Conservation (phyloP, 1,139 yeast genomes). For the Taiozyma sp. region DNA sequence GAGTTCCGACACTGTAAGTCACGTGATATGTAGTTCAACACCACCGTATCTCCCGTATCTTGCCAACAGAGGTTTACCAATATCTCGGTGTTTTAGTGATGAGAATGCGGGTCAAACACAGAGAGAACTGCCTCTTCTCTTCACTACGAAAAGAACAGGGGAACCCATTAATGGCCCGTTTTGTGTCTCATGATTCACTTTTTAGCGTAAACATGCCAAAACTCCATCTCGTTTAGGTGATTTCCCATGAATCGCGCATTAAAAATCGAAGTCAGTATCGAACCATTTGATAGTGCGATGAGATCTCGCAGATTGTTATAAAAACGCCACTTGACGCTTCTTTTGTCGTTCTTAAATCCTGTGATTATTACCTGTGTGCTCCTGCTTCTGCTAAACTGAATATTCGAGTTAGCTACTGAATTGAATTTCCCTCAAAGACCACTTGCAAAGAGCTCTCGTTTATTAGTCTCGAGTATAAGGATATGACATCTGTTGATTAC, state of each 20-base stretch:
- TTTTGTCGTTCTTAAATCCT: background rate
- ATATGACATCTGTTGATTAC: constrained; percentile 17
- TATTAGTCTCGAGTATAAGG: background rate
- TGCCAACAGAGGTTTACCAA: too few species aligned
- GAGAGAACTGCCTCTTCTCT: background rate
- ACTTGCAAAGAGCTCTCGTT: background rate
- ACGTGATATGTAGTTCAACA: too few species aligned
- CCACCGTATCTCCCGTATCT: too few species aligned
- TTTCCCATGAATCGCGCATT: background rate
- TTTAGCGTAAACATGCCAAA: background rate
- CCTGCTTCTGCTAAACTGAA: background rate
- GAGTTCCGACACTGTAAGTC: too few species aligned
- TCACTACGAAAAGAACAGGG: background rate
- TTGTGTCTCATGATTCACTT: background rate
- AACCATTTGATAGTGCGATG: background rate
- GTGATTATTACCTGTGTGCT: background rate
- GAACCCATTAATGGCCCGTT: background rate
- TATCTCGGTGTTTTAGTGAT: too few species aligned
- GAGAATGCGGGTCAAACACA: too few species aligned
- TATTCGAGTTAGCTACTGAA: background rate
- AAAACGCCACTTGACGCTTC: background rate
- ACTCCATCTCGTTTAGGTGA: background rate
- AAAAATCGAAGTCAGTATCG: background rate
- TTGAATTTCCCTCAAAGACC: background rate
- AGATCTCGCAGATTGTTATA: background rate